Base-by-base conservation (phyloP, 2,329 filamentous ascomycete species). In the Raffaelea deltoideospora region DNA sequence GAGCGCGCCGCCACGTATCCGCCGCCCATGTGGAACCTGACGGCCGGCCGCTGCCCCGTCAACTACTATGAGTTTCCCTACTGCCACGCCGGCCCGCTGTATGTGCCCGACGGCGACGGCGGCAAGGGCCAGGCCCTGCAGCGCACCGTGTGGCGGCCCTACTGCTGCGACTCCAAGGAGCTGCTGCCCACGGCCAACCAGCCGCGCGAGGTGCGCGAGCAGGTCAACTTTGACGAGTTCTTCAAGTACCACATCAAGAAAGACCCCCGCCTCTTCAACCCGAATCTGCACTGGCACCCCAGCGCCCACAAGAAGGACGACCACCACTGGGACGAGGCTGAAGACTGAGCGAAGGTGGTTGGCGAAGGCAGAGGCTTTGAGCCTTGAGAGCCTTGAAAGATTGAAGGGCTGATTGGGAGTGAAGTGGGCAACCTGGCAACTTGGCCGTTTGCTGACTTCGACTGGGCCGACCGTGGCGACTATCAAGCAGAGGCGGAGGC, bases 181-280 rank as follows among this genome's bases (percentile, higher is more conserved):
- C 18, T 39, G 11, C 17, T 39, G 31, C 27, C 35, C 10, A 8
- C 22, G 3, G 13, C 15, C 7, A 4, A 5, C 8, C 43, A 44
- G 41, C 35, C 38, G 13, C 39, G 39, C 15, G 33, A 41, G 31
- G 30, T 41, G 7, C 33, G 41, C 10, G 29, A 44, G 28, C 33
- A 41, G 24, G 11, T 44, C 23, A 13, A 41, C 35, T 43, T 43
- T 33, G 23, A 41, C 31, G 38, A 41, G 27, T 39, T 43, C 31
- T 44, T 41, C 37, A 18, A 22, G 15, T 11, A 31, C 33, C 38
- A 43, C 8, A 14, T 37, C 21, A 10, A 14, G 14, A 10, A 17
- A 10, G 43, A 44, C 28, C 2, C 19, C 5, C 43, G 43, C 6
- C 35, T 41, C 15, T 44, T 39, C 31, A 37, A 40, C 31, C 41